Evolutionary conservation across 1,284 basidiomycete genomes (phyloP).

Genomic region (Amylostereum areolatum): DNA sequence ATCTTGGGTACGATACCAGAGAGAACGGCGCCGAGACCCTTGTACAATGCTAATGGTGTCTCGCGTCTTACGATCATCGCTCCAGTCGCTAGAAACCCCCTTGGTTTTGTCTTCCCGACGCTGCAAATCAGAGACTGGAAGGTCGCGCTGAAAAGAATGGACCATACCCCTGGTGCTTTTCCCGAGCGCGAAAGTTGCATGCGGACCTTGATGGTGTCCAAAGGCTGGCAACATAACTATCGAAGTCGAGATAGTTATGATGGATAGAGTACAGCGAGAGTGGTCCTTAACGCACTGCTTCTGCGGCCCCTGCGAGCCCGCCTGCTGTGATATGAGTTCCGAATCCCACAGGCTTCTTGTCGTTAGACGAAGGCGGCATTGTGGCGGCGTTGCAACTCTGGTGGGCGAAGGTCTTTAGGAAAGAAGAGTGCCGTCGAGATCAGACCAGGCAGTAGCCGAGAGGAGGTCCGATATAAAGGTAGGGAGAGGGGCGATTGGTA

Average conservation of each 20-base stretch:
- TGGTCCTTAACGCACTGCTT: conserved; percentile 59
- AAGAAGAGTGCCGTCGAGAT: too few relatives aligned
- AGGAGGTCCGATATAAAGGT: too few relatives aligned
- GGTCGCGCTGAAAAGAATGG: not conserved
- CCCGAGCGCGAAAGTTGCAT: conserved; percentile 93
- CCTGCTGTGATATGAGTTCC: conserved; percentile 91
- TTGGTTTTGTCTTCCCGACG: conserved; percentile 70
- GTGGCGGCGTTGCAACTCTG: too few relatives aligned
- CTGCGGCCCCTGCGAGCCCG: conserved; percentile 86
- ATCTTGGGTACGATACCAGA: conserved; percentile 99
- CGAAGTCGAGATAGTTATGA: not conserved
- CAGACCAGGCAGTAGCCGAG: too few relatives aligned
- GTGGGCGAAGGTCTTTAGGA: too few relatives aligned
- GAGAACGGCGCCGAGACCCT: conserved; percentile 96
- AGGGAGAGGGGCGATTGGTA: too few relatives aligned
- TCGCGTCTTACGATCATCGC: conserved; percentile 86
- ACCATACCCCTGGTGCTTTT: conserved; percentile 69
- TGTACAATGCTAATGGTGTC: conserved; percentile 95
- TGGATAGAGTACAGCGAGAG: not conserved
- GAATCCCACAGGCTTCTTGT: conserved; percentile 74
- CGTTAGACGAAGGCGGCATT: conserved; percentile 11
- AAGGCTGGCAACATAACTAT: conserved; percentile 73
- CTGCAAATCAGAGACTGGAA: not conserved
- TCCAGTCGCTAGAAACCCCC: conserved; percentile 93
- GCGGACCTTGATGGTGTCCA: conserved; percentile 97